Base-by-base conservation (phyloP, 192 early-diverging fungal genomes). In the Entomortierella beljakovae region DNA sequence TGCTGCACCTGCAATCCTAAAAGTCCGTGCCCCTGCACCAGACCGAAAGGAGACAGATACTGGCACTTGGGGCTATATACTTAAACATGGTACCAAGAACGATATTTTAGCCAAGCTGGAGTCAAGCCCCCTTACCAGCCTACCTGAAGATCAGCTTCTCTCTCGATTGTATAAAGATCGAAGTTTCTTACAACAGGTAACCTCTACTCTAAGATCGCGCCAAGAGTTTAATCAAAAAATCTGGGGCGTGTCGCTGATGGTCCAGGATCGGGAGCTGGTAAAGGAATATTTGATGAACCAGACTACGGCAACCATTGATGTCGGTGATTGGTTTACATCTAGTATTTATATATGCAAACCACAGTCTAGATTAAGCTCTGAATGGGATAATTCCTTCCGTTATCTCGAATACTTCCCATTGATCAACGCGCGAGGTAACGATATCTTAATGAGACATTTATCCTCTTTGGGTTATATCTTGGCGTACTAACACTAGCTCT, bases 401-500 rank as follows among this genome's bases (percentile, higher is more conserved):
- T 70, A 65, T 46, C 64, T 82, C 0, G 53, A 75, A 16, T 87
- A 85, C 31, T 82, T 81, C 43, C 86, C 86, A 15, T 31, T 87
- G 29, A 59, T 85, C 28, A 85, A 85, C 50, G 75, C 86, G 7
- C 48, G 86, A 77, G 81, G 83, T 81, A 81, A n/a, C n/a, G n/a
- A n/a, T n/a, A n/a, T n/a, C n/a, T n/a, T n/a, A n/a, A n/a, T n/a
- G n/a, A n/a, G n/a, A n/a, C 49, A 57, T 51, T 11, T 16, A 38
- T 46, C 8, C 10, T n/a, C 13, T 22, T 9, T 20, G 23, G 10
- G 37, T 11, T 2, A n/a, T 25, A 0, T 13, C 34, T n/a, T n/a
- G n/a, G n/a, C n/a, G n/a, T n/a, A 50, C 52, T 43, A 6, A 40
- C 63, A 40, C 0, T 34, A 29, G 15, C 25, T n/a, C 11, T n/a